Evolutionary conservation across 495 filamentous ascomycete genomes (phyloP), one percentile per base, ranked within the genome.

Genomic region (Talaromyces nanjingensis): DNA sequence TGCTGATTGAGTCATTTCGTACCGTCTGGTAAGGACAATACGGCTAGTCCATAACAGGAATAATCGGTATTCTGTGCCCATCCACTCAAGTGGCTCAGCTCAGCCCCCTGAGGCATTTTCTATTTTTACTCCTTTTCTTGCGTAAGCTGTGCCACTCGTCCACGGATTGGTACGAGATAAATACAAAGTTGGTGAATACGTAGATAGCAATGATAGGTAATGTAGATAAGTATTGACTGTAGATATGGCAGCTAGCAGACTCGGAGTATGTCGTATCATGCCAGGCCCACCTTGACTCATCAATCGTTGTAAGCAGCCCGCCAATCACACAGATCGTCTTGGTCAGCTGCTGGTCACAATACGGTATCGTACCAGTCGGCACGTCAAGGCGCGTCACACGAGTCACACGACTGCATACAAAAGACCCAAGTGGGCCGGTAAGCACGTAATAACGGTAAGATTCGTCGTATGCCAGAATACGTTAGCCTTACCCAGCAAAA

Each of bases 31-130:
- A 49, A 0, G 45, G 1, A 0, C n/a, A 20, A 49, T 49, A 49
- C 45, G 20, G 45, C 45, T 18, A 49, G 18, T 4, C 45, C n/a
- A 9, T 20, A 49, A 12, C 1, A 20, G 7, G 45, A 22, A 49
- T 49, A 49, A n/a, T 14, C 45, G 18, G 16, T 18, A 49, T 18
- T 49, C 7, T 5, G 6, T 49, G n/a, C 18, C 45, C 45, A 49
- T 49, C 45, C 45, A 49, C 45, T 12, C 45, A 49, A 42, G 45
- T 49, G 45, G 45, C 45, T 49, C 45, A 49, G 45, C 45, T 49
- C 45, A 49, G 45, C n/a, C 45, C 45, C 45, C 45, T 49, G 45
- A 49, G 45, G 45, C 45, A 49, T 49, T 49, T 49, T 49, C 45
- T 49, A 49, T 49, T 49, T 49, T 49, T 49, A n/a, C 45, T 49